Conservation (phyloP, 176 grass and related monocot genomes). For the Tuctoria greenei region DNA sequence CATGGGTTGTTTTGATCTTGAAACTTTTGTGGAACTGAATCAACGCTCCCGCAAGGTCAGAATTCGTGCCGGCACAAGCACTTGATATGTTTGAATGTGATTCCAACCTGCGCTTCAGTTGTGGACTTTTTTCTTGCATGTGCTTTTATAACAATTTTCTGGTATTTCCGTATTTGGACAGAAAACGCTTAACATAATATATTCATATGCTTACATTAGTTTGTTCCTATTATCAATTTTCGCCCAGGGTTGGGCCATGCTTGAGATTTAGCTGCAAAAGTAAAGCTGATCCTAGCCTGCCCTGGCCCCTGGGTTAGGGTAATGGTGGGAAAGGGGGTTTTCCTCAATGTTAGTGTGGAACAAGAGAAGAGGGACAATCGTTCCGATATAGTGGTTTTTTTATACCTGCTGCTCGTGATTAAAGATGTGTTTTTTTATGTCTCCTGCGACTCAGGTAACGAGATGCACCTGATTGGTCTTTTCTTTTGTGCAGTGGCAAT, state of each 20-base stretch:
- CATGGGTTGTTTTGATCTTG: constrained; percentile 97
- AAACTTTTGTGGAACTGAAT: constrained; percentile 95
- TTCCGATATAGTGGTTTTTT: background rate
- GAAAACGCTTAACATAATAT: background rate
- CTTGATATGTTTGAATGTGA: background rate
- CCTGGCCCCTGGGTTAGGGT: background rate
- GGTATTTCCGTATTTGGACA: background rate
- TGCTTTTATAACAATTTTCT: background rate
- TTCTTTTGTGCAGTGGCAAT: constrained; percentile 87
- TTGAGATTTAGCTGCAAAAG: background rate
- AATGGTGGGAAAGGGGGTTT: background rate
- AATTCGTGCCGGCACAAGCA: constrained; percentile 4
- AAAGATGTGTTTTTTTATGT: background rate
- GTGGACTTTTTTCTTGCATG: background rate
- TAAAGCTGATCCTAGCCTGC: background rate
- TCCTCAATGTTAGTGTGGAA: background rate
- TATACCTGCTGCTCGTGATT: background rate
- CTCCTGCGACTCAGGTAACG: background rate
- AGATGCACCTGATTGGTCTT: constrained; percentile 27
- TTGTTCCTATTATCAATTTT: background rate
- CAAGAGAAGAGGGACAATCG: background rate
- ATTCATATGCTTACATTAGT: background rate
- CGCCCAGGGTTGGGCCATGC: background rate
- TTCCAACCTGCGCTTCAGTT: background rate
- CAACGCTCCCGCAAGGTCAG: constrained; percentile 90